Evolutionary conservation across 2,329 filamentous ascomycete species (phyloP).

Genomic region (Ceratocystis papillata): DNA sequence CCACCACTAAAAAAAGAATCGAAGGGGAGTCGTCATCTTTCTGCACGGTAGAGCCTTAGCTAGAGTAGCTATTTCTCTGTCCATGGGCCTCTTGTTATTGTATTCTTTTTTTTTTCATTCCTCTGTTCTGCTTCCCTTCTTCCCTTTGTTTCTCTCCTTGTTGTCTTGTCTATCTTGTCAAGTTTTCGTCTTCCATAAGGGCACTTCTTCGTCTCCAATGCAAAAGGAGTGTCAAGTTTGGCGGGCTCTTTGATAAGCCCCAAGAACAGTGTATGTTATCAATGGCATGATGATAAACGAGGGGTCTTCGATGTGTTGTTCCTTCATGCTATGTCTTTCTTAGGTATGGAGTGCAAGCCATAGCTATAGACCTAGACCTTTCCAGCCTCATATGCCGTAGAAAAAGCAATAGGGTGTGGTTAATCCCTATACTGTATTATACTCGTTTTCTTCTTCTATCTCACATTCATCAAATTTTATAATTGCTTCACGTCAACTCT

Average conservation of each 20-base stretch:
- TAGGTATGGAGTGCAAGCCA: neutral
- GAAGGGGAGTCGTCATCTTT: neutral
- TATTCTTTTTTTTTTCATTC: constrained; percentile 3
- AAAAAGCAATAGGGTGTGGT: constrained; percentile 5
- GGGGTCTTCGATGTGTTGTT: neutral
- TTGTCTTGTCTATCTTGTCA: constrained; percentile 12
- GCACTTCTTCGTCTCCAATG: neutral
- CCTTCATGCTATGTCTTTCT: neutral
- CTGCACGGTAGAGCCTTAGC: neutral
- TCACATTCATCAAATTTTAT: neutral
- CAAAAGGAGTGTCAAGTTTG: neutral
- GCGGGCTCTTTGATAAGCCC: neutral
- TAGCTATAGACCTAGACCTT: neutral
- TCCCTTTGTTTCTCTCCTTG: constrained; percentile 2
- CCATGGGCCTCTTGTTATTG: constrained; percentile 9
- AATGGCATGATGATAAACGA: neutral
- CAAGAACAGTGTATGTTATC: neutral
- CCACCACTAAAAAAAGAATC: constrained; percentile 44
- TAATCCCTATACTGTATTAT: constrained; percentile 8
- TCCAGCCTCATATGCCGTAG: neutral
- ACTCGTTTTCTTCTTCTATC: neutral
- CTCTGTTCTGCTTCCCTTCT: neutral
- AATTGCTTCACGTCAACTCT: neutral
- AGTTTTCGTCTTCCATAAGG: constrained; percentile 7
- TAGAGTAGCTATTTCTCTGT: constrained; percentile 1